Conservation (phyloP, 768 basidiomycete species). For the Saitozyma podzolica region DNA sequence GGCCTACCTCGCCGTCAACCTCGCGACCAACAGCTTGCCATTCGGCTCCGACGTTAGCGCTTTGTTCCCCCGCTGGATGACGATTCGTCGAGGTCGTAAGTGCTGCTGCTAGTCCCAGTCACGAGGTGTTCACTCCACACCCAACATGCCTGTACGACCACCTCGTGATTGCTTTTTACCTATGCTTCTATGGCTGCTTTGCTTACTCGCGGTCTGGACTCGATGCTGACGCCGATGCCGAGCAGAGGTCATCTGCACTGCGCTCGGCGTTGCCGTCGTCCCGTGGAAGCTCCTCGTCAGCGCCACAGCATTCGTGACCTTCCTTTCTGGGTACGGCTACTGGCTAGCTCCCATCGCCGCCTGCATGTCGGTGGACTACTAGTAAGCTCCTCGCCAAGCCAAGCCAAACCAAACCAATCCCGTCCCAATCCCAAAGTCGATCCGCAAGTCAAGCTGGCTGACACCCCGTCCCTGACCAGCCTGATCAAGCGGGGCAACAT, state of each 20-base stretch:
- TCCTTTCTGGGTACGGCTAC: constrained; percentile 20
- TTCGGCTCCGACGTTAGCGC: constrained; percentile 36
- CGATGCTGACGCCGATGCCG: too few relatives aligned
- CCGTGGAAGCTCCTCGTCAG: constrained; percentile 34
- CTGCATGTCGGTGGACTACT: constrained; percentile 79
- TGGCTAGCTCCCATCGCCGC: constrained; percentile 59
- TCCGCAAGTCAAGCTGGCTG: too few relatives aligned
- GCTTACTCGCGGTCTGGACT: too few relatives aligned
- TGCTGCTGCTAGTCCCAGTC: too few relatives aligned
- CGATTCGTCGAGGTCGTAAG: constrained; percentile 32
- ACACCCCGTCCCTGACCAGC: too few relatives aligned
- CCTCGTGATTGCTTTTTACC: too few relatives aligned
- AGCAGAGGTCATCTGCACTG: constrained; percentile 30
- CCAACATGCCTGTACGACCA: too few relatives aligned
- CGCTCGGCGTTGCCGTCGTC: constrained; percentile 23
- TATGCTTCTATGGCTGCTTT: too few relatives aligned
- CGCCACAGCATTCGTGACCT: constrained; percentile 14
- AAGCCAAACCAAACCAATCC: too few relatives aligned
- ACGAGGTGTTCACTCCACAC: too few relatives aligned
- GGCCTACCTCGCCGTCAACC: constrained; percentile 24
- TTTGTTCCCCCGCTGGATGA: constrained; percentile 39
- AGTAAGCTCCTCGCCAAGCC: too few relatives aligned
- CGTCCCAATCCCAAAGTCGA: too few relatives aligned
- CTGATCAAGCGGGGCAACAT: constrained; percentile 67
- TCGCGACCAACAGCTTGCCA: constrained; percentile 34